Percentiles rank a stretch among this genome's conserved stretches.
Evolutionary conservation across 2,329 filamentous ascomycete species (phyloP).

Genomic region (Phyllosticta citribraziliensis): DNA sequence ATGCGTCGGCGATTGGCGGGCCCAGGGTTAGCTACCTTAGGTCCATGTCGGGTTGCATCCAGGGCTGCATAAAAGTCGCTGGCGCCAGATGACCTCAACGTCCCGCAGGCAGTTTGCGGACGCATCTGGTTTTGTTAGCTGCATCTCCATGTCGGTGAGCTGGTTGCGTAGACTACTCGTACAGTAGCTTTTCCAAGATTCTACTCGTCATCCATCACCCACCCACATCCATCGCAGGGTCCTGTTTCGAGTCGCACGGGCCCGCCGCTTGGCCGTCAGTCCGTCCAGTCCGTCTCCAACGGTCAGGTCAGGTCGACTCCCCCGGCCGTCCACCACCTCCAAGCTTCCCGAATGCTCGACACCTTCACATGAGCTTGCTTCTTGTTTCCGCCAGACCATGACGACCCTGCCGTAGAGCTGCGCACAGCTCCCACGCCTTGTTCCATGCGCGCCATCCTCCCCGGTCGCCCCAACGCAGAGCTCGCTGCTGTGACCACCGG

Average conservation of each 20-base stretch:
- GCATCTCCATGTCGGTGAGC: neutral
- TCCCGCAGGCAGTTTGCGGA: neutral
- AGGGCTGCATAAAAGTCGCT: neutral
- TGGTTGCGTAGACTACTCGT: too few species aligned
- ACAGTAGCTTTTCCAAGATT: neutral
- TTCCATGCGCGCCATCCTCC: conserved; percentile 65
- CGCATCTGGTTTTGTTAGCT: neutral
- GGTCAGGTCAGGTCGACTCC: too few species aligned
- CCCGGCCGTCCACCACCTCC: neutral
- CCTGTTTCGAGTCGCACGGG: neutral
- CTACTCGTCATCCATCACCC: neutral
- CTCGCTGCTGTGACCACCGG: conserved; percentile 68
- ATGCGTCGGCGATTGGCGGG: neutral
- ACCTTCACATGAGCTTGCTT: neutral
- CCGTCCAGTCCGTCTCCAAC: neutral
- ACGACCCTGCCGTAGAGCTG: conserved; percentile 9
- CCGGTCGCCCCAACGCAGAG: conserved; percentile 66
- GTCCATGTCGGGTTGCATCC: neutral
- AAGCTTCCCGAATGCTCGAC: neutral
- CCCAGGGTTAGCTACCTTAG: neutral
- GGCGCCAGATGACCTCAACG: neutral
- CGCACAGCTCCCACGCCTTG: conserved; percentile 1
- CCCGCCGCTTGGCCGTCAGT: neutral
- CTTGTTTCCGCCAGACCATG: conserved; percentile 1
- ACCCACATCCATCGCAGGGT: neutral